Conservation (phyloP, 768 basidiomycete genomes). For the Pleurotus tuber-regium region DNA sequence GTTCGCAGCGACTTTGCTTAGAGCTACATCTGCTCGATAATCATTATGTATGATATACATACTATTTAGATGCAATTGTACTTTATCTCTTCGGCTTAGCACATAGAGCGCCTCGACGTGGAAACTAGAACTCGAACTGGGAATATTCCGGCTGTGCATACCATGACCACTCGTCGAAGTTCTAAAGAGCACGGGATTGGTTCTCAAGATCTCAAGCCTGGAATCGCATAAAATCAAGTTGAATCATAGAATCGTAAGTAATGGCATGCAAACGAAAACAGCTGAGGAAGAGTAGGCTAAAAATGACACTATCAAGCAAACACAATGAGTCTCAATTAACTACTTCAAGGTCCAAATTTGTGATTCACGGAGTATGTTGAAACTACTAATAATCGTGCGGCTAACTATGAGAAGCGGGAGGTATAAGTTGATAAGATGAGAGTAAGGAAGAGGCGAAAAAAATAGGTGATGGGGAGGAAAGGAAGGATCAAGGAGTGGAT, state of each 20-base stretch:
- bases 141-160: too few species aligned
- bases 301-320: too few species aligned
- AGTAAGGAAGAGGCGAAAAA: not conserved
- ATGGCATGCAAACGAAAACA: not conserved
- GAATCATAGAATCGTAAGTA: not conserved
- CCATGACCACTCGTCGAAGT: not conserved
- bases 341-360: too few species aligned
- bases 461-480: not conserved
- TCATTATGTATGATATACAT: conserved; percentile 6
- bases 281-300: too few species aligned
- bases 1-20: not conserved
- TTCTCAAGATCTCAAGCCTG: not conserved
- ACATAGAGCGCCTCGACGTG: not conserved
- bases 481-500: conserved; percentile 2
- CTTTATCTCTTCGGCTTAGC: not conserved
- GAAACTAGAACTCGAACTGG: too few species aligned
- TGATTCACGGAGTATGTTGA: too few species aligned
- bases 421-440: not conserved
- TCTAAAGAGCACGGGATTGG: not conserved
- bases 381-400: conserved; percentile 1
- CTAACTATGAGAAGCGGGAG: not conserved
- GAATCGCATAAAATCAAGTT: not conserved
- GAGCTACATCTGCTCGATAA: conserved; percentile 6
- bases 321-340: too few species aligned
- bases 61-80: not conserved